Evolutionary conservation across 1,284 basidiomycete genomes (phyloP), one percentile per base, ranked within the genome.

Genomic region (Tylopilus orsonianus): DNA sequence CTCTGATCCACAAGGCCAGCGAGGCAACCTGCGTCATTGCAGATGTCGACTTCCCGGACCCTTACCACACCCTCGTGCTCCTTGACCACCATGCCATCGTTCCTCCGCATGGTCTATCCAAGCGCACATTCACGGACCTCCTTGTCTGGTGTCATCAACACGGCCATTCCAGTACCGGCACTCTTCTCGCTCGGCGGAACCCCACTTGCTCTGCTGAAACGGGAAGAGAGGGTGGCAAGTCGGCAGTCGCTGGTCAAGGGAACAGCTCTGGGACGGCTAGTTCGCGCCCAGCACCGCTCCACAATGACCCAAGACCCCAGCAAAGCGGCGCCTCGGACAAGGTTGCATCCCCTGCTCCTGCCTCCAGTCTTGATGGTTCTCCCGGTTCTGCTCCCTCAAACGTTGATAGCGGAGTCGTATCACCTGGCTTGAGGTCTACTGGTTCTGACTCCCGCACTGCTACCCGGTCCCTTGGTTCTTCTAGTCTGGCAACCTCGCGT

Each of bases 121-220:
- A 45, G 41, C 58, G 47, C 2, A 52, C 53, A 1, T 64, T 64
- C 19, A 40, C 45, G 16, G 61, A 67, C 20, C 65, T 63, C 44
- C 65, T 67, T 42, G 4, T 57, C 20, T 64, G 65, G 61, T 64
- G 64, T 22, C 58, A 65, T 19, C 48, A 63, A 24, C 13, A 53
- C 18, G 46, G 44, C 0, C 58, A 49, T 20, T 41, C 53, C 6
- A 41, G 42, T 10, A 18, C 39, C 19, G 38, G 57, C 13, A 36
- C 33, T 2, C 50, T 62, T 12, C 61, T 60, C 14, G 47, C 64
- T 50, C 65, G 62, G 27, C 60, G 67, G 22, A 48, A 46, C 9
- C 30, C 63, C 5, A 55, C n/a, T 13, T 62, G 60, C 36, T 19
- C 61, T 14, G 34, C 54, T 5, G 40, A 29, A 16, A 14, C 48